These are phyloP conservation scores for Gossypium turneri DNA, from an alignment of 345 rosid genomes.

Conservation along the genomic window DNA sequence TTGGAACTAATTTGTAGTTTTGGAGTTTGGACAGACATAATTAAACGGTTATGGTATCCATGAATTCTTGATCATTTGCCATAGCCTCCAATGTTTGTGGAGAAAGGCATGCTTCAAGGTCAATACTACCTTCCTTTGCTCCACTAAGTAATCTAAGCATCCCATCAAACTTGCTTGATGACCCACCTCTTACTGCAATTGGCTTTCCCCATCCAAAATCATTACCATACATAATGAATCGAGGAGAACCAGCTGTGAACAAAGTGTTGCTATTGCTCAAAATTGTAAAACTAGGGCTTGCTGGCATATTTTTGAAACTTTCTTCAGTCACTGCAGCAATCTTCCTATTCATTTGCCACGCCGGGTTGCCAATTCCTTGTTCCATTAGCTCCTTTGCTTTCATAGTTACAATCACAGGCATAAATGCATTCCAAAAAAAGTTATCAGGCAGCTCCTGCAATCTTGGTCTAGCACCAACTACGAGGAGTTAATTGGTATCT, in stretches of 20 bases:
- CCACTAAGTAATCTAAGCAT: slow-evolving; percentile 25
- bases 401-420: background rate
- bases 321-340: slow-evolving; percentile 18
- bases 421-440: slow-evolving; percentile 34
- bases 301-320: background rate
- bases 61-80: slow-evolving; percentile 26
- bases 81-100: slow-evolving; percentile 13
- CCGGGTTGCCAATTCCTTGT: slow-evolving; percentile 20
- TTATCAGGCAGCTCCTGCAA: slow-evolving; percentile 24
- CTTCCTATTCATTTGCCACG: slow-evolving; percentile 22
- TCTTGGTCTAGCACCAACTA: slow-evolving; percentile 24
- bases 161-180: slow-evolving; percentile 20
- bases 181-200: slow-evolving; percentile 26
- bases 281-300: background rate
- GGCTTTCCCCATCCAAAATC: slow-evolving; percentile 46
- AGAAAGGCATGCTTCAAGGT: slow-evolving; percentile 22
- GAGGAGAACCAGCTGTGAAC: slow-evolving; percentile 30
- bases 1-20: too few relatives aligned
- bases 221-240: slow-evolving; percentile 35
- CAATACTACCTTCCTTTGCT: slow-evolving; percentile 22
- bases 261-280: background rate
- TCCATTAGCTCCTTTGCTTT: slow-evolving; percentile 17
- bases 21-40: too few relatives aligned
- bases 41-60: slow-evolving; percentile 16
- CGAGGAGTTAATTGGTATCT: background rate